A percentile compares a stretch with the other conserved stretches of the same genome.
phyloP scores from a whole-genome alignment of 2,329 filamentous ascomycete genomes.

The Beauveria asiatica region DNA sequence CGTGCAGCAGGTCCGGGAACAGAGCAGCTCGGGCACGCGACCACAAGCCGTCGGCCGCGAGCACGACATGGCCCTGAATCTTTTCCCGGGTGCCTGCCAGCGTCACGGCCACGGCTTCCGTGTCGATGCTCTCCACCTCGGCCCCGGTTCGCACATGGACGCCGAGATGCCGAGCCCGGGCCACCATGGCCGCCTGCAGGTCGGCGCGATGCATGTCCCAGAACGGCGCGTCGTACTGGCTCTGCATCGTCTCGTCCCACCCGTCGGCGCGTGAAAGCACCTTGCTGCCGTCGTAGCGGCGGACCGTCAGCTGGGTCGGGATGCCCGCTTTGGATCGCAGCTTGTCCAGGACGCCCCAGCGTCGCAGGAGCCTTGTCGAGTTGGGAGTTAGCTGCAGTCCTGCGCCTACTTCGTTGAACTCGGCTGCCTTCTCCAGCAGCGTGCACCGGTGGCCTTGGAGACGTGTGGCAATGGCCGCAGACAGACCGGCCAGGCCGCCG shows the following conservation, averaged over 20 bases:
- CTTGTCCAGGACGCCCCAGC: constrained; percentile 39
- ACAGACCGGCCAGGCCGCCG: background rate
- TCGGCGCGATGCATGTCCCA: constrained; percentile 55
- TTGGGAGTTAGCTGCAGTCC: constrained; percentile 47
- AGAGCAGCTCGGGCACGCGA: constrained; percentile 41
- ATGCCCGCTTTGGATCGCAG: constrained; percentile 31
- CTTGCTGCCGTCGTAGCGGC: constrained; percentile 44
- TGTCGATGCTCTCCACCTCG: constrained; percentile 38
- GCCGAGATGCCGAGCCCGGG: constrained; percentile 43
- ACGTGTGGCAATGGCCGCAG: background rate
- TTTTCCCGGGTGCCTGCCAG: constrained; percentile 24
- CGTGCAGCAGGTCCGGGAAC: constrained; percentile 34
- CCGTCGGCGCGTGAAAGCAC: constrained; percentile 34
- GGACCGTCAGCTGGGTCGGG: constrained; percentile 41
- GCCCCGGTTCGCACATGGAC: constrained; percentile 41
- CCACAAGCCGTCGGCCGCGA: constrained; percentile 59
- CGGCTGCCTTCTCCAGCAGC: background rate
- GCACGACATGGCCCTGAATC: constrained; percentile 43
- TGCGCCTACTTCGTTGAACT: constrained; percentile 34
- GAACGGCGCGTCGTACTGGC: constrained; percentile 49
- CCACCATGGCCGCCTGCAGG: constrained; percentile 44
- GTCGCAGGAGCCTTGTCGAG: constrained; percentile 38
- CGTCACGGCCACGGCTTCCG: constrained; percentile 35
- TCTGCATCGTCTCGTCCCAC: constrained; percentile 43
- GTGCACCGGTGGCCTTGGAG: background rate